These are phyloP conservation scores for Solanum ossicruentum DNA, from an alignment of 257 asterid species.

Conservation along the genomic window DNA sequence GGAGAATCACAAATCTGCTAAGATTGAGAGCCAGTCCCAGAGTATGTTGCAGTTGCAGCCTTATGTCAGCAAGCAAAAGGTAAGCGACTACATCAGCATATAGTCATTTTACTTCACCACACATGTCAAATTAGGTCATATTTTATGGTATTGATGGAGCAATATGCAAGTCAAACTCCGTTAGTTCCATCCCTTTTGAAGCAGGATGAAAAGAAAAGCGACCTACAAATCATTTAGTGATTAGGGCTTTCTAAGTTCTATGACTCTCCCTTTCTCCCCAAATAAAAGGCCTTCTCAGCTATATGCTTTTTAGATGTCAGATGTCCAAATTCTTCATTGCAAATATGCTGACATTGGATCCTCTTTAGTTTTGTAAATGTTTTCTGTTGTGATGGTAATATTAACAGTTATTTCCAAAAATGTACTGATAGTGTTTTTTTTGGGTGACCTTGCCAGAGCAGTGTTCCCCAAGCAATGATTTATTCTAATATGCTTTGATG, in stretches of 20 bases:
- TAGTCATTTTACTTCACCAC: background rate
- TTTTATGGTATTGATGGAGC: background rate
- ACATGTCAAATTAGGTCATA: background rate
- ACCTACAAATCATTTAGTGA: background rate
- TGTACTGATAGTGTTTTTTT: background rate
- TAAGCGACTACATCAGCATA: slow-evolving; percentile 6
- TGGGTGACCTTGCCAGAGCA: background rate
- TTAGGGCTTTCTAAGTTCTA: background rate
- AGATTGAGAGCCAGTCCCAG: slow-evolving; percentile 31
- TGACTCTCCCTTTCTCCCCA: background rate
- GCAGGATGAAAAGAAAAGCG: background rate
- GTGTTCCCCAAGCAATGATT: background rate
- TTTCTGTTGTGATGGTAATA: no score
- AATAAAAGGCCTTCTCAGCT: background rate
- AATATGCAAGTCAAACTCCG: background rate
- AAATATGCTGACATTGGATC: background rate
- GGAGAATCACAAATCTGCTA: slow-evolving; percentile 22
- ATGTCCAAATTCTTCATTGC: background rate
- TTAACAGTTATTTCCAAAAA: no score
- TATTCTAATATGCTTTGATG: background rate
- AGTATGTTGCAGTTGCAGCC: slow-evolving; percentile 47
- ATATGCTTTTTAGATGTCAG: background rate
- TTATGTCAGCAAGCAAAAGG: slow-evolving; percentile 88
- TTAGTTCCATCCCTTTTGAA: background rate
- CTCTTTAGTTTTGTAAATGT: no score